Evolutionary conservation across 2,329 filamentous ascomycete species (phyloP).

Genomic region (Harringtonia lauricola): DNA sequence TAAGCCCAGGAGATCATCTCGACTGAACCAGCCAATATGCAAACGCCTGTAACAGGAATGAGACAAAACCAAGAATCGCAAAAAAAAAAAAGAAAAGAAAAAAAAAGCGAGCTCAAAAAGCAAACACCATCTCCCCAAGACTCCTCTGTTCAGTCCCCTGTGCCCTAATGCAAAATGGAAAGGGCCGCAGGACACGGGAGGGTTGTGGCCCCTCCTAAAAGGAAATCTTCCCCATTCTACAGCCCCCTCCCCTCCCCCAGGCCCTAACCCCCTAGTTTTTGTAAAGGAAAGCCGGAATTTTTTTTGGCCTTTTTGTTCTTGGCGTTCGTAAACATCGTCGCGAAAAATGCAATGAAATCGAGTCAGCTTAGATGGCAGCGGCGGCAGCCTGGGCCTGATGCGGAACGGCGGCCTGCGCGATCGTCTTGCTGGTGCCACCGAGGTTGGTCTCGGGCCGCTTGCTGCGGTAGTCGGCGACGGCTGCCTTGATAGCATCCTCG

Average conservation of each 20-base stretch:
- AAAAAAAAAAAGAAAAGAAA: not conserved
- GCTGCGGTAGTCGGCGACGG: conserved; percentile 82
- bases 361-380: conserved; percentile 3
- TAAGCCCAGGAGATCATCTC: not conserved
- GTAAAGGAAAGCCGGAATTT: too few species aligned
- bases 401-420: conserved; percentile 5
- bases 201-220: not conserved
- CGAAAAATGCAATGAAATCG: not conserved
- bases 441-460: conserved; percentile 84
- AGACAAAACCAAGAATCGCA: not conserved
- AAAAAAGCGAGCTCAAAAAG: not conserved
- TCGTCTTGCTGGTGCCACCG: conserved; percentile 47
- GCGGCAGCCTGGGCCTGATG: conserved; percentile 5
- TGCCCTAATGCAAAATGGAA: too few species aligned
- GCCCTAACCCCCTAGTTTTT: too few species aligned
- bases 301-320: not conserved
- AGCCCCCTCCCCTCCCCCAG: too few species aligned
- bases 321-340: not conserved
- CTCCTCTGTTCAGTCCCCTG: not conserved
- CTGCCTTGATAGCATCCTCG: conserved; percentile 86
- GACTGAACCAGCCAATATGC: not conserved
- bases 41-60: not conserved
- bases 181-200: too few species aligned
- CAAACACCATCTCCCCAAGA: not conserved
- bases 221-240: not conserved